Conservation (phyloP, 2,329 filamentous ascomycete species). For the Claviceps sorghi region DNA sequence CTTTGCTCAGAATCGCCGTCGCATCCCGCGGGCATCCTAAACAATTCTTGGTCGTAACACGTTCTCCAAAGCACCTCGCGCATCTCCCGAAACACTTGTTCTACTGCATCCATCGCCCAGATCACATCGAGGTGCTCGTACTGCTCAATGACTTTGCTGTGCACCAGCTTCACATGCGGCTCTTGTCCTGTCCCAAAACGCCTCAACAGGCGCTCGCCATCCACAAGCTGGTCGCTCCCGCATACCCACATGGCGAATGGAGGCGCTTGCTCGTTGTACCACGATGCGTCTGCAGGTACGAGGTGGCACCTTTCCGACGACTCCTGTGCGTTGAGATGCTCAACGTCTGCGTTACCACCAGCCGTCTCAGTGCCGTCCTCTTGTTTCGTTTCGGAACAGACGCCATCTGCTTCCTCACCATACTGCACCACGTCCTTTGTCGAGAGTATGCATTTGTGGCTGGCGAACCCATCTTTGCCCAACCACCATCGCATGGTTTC, state of each 20-base stretch:
- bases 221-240: slow-evolving; percentile 70
- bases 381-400: slow-evolving; percentile 1
- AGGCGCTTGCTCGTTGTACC: slow-evolving; percentile 69
- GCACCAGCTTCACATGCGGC: slow-evolving; percentile 66
- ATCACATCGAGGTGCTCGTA: slow-evolving; percentile 93
- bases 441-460: slow-evolving; percentile 72
- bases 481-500: slow-evolving; percentile 96
- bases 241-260: slow-evolving; percentile 83
- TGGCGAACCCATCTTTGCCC: slow-evolving; percentile 64
- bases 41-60: slow-evolving; percentile 37
- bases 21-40: slow-evolving; percentile 51
- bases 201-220: slow-evolving; percentile 58
- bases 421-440: slow-evolving; percentile 54
- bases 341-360: background rate
- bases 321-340: background rate
- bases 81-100: slow-evolving; percentile 70
- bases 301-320: slow-evolving; percentile 12
- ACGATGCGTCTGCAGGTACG: slow-evolving; percentile 41
- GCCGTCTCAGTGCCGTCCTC: background rate
- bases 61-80: slow-evolving; percentile 77
- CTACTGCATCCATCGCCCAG: slow-evolving; percentile 80
- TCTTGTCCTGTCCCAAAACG: slow-evolving; percentile 66
- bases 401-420: slow-evolving; percentile 47
- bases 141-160: slow-evolving; percentile 67
- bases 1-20: slow-evolving; percentile 20